Percentiles rank a stretch among this genome's conserved stretches.
Evolutionary conservation across 148 eudicot species (phyloP).

Genomic region (Amaranthus palmeri): DNA sequence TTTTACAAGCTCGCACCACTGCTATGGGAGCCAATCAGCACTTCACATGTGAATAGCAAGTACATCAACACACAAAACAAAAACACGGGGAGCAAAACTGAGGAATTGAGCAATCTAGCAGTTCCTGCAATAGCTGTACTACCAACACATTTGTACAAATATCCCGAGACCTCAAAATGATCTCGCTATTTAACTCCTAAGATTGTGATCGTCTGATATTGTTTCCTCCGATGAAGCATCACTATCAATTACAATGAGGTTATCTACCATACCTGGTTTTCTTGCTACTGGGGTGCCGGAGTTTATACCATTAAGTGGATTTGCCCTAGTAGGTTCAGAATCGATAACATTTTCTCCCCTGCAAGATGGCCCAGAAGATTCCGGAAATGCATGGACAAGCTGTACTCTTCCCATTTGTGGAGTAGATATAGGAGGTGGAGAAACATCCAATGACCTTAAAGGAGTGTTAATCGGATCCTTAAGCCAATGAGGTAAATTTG

Average conservation of each 20-base stretch:
- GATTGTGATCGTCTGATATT: constrained; percentile 40
- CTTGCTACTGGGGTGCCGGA: background rate
- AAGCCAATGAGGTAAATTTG: constrained; percentile 40
- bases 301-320: background rate
- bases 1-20: background rate
- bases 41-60: background rate
- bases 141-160: constrained; percentile 27
- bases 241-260: constrained; percentile 40
- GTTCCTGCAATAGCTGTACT: constrained; percentile 21
- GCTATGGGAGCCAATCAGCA: background rate
- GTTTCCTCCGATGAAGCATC: constrained; percentile 61
- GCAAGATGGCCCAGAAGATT: constrained; percentile 12
- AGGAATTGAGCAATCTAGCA: background rate
- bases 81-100: constrained; percentile 4
- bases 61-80: background rate
- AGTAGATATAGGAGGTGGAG: constrained; percentile 23
- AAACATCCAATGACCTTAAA: constrained; percentile 17
- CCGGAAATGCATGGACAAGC: constrained; percentile 24
- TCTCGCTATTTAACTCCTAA: constrained; percentile 7
- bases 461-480: constrained; percentile 23
- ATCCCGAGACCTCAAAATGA: constrained; percentile 1
- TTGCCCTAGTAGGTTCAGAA: constrained; percentile 3
- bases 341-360: constrained; percentile 10
- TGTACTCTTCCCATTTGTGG: constrained; percentile 21
- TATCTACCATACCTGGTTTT: constrained; percentile 15